Evolutionary conservation across 2,329 filamentous ascomycete genomes (phyloP), one percentile per base, ranked within the genome.

Genomic region (Fusarium armeniacum): DNA sequence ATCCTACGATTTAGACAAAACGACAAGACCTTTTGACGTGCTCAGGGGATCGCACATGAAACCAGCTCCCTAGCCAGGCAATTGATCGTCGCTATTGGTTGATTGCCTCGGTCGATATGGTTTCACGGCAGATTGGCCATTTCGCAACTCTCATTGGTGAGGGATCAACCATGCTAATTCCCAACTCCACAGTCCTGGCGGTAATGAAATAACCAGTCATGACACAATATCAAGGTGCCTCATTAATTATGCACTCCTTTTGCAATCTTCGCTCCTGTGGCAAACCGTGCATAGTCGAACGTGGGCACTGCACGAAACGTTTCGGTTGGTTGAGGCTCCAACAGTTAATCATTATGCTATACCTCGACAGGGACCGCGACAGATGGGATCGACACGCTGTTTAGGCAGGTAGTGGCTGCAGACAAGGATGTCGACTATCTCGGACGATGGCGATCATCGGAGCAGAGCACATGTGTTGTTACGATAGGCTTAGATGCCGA

Each of bases 321-420:
- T 58, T 53, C 63, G 53, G 67, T 70, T 70, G 67, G 67, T 44
- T 43, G 51, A 26, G n/a, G 24, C 38, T 28, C 36, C 33, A 45
- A 43, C 46, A 49, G 49, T 47, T 69, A 64, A 54, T 38, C 35
- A 53, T 38, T 64, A 70, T 70, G 67, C 67, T 70, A 68, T 70
- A 68, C 40, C 67, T 41, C 38, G 33, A 26, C 49, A 44, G 52
- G 57, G 49, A 62, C 5, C 33, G 30, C 63, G 38, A 53, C 35
- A 43, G 43, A 16, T 40, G 54, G 10, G 67, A 70, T 68, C 67
- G 43, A 33, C 67, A 44, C 32, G 63, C 67, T 22, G 32, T 70
- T 70, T 70, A 64, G 67, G 67, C 67, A 70, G 67, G 67, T 70
- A 55, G 45, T 55, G 67, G 54, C n/a, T 55, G 45, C 18, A 12